A percentile compares a stretch with the other conserved stretches of the same genome.
Evolutionary conservation across 345 rosid species (phyloP).

Genomic region (Xanthoceras sorbifolium): DNA sequence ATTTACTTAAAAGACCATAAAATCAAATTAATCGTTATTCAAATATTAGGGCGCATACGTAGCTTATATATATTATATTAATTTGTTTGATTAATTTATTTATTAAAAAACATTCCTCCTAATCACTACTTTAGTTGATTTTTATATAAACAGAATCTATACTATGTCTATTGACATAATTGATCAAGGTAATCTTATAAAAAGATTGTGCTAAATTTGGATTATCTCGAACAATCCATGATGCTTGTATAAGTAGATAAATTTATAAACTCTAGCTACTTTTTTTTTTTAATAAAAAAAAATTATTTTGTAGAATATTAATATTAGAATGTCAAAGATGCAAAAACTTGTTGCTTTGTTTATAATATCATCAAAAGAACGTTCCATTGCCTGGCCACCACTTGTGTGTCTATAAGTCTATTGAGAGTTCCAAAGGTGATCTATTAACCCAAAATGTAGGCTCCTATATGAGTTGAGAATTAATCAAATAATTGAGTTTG

Average conservation of each 20-base stretch:
- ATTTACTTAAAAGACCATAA: no score
- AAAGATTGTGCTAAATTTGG: not conserved
- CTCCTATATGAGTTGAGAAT: not conserved
- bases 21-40: no score
- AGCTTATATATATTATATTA: no score
- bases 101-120: not conserved
- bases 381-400: not conserved
- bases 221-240: not conserved
- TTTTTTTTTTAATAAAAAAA: not conserved
- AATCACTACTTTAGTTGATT: not conserved
- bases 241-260: not conserved
- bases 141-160: not conserved
- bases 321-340: constrained; percentile 8
- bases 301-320: not conserved
- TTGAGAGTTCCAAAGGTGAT: not conserved
- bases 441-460: not conserved
- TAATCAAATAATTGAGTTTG: not conserved
- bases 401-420: not conserved
- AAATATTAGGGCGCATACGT: no score
- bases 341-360: not conserved
- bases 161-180: not conserved
- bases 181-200: not conserved
- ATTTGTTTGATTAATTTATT: no score
- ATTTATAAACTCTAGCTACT: not conserved
- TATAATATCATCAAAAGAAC: not conserved